Conservation (phyloP, 2,329 filamentous ascomycete genomes). For the Hymenoscyphus linearis region DNA sequence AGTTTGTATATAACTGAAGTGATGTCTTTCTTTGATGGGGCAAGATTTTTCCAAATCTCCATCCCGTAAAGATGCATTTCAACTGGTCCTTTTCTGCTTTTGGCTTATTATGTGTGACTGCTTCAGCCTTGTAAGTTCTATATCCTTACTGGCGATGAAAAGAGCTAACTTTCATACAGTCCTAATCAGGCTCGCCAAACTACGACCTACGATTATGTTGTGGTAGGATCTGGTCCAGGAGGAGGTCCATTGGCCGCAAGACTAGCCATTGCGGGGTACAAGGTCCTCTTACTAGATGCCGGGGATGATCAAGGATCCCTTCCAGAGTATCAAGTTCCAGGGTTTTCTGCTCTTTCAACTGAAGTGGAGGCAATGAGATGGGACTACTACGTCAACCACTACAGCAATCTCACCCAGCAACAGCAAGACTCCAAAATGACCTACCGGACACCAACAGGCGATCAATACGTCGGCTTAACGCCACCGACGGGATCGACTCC, state of each 20-base stretch:
- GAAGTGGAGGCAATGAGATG: conserved; percentile 43
- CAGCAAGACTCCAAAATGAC: conserved; percentile 44
- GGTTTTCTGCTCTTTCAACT: conserved; percentile 40
- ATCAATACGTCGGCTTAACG: conserved; percentile 18
- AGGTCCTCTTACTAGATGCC: conserved; percentile 47
- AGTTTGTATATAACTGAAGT: not conserved
- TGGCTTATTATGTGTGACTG: not conserved
- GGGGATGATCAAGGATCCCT: conserved; percentile 43
- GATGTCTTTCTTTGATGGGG: not conserved
- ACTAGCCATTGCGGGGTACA: conserved; percentile 45
- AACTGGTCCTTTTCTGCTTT: not conserved
- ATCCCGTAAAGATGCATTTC: not conserved
- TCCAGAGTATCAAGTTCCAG: conserved; percentile 43
- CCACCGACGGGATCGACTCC: conserved; percentile 20
- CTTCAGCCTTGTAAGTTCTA: not conserved
- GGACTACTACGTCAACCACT: conserved; percentile 51
- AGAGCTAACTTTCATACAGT: not conserved
- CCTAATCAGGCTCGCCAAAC: not conserved
- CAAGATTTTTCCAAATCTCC: not conserved
- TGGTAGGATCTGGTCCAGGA: conserved; percentile 47
- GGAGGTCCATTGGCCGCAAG: conserved; percentile 45
- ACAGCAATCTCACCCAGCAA: conserved; percentile 40
- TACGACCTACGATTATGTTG: conserved; percentile 43
- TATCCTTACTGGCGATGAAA: not conserved
- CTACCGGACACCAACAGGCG: conserved; percentile 33